phyloP scores from a whole-genome alignment of 768 basidiomycete species.

The Lactarius evosmus region DNA sequence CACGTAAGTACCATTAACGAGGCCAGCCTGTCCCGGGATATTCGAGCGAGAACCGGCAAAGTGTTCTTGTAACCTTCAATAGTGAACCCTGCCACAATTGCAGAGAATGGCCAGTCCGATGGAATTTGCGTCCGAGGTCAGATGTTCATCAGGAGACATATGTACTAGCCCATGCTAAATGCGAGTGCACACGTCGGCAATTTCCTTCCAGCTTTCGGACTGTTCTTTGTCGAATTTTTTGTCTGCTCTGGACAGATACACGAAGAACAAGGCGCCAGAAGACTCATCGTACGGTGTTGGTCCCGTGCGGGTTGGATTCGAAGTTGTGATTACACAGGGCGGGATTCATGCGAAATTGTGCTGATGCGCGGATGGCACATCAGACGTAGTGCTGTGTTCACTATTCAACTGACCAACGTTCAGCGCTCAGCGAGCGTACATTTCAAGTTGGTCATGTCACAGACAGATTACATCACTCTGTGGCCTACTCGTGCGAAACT shows the following conservation, averaged over 20 bases:
- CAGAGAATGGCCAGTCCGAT: conserved; percentile 21
- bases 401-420: too few species aligned
- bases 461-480: too few species aligned
- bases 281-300: not conserved
- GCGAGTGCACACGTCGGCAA: conserved; percentile 7
- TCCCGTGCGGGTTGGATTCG: not conserved
- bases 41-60: not conserved
- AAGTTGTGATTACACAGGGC: not conserved
- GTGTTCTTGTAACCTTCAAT: conserved; percentile 14
- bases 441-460: too few species aligned
- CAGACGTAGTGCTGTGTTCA: too few species aligned
- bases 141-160: not conserved
- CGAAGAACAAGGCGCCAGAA: conserved; percentile 14
- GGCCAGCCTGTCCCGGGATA: not conserved
- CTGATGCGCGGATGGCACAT: too few species aligned
- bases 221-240: conserved; percentile 16
- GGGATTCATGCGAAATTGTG: not conserved
- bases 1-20: not conserved
- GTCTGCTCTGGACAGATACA: conserved; percentile 16
- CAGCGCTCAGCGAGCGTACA: too few species aligned
- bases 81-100: conserved; percentile 15
- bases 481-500: too few species aligned
- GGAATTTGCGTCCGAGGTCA: not conserved
- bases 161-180: conserved; percentile 10
- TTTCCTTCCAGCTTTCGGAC: conserved; percentile 17